These are phyloP conservation scores for Lotus japonicus DNA, from an alignment of 306 rosid species.

Conservation along the genomic window DNA sequence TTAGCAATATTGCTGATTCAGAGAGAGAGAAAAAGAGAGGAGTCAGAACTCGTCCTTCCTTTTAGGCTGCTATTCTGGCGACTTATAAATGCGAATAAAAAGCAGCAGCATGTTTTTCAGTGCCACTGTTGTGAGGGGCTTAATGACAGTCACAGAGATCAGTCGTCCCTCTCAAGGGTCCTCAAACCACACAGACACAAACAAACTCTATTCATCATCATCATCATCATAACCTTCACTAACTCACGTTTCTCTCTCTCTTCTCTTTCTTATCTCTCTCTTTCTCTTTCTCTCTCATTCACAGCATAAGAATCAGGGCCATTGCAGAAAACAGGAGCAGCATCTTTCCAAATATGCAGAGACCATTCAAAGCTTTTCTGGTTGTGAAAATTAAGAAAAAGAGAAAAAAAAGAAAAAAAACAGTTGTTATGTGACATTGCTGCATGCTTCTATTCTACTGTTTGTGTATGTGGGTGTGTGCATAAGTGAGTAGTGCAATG, in stretches of 20 bases:
- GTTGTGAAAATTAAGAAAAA: neutral
- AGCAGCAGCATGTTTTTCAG: slow-evolving; percentile 65
- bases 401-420: too few species aligned
- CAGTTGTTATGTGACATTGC: too few species aligned
- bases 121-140: slow-evolving; percentile 57
- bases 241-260: too few species aligned
- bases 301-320: slow-evolving; percentile 67
- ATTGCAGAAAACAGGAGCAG: slow-evolving; percentile 24
- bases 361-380: slow-evolving; percentile 53
- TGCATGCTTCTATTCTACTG: too few species aligned
- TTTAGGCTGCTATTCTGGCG: slow-evolving; percentile 23
- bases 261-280: neutral
- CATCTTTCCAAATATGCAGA: slow-evolving; percentile 65
- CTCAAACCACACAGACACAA: slow-evolving; percentile 46
- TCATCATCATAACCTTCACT: slow-evolving; percentile 13
- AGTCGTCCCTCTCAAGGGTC: slow-evolving; percentile 59
- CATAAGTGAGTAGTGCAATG: too few species aligned
- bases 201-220: slow-evolving; percentile 46
- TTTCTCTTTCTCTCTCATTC: neutral
- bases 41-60: neutral
- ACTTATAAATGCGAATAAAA: slow-evolving; percentile 48
- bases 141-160: slow-evolving; percentile 57
- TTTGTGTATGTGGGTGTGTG: too few species aligned
- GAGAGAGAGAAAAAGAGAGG: slow-evolving; percentile 4
- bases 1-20: too few species aligned